Conservation (phyloP, 192 early-diverging fungal species). For the Gryganskiella cystojenkinii region DNA sequence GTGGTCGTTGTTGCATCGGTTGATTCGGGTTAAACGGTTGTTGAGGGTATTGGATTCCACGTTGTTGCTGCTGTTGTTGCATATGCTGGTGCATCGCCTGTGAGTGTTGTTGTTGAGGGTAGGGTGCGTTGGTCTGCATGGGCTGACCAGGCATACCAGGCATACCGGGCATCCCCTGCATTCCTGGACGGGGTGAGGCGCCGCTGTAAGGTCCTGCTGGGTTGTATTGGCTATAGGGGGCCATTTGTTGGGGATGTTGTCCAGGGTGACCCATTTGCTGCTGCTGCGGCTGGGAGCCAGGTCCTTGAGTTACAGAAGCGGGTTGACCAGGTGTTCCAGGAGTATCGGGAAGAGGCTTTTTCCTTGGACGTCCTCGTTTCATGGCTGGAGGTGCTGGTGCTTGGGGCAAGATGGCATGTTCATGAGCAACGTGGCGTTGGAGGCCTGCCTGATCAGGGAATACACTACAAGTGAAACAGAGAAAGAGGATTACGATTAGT, state of each 20-base stretch:
- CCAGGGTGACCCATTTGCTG: slow-evolving; percentile 22
- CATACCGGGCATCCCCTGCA: too few relatives aligned
- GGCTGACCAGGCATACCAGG: slow-evolving; percentile 27
- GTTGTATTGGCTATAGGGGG: slow-evolving; percentile 31
- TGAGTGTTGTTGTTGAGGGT: slow-evolving; percentile 27
- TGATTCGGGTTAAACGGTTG: slow-evolving; percentile 30
- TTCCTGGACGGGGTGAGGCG: neutral
- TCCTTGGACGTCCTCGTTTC: slow-evolving; percentile 49
- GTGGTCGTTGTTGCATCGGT: slow-evolving; percentile 26
- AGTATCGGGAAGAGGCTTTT: slow-evolving; percentile 25
- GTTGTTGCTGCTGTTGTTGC: slow-evolving; percentile 40
- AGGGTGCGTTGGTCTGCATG: slow-evolving; percentile 24
- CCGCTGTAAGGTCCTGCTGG: slow-evolving; percentile 24
- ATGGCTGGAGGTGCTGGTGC: slow-evolving; percentile 34
- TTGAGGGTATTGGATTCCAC: slow-evolving; percentile 28
- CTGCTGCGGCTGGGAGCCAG: slow-evolving; percentile 13
- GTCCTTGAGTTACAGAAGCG: neutral
- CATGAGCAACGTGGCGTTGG: slow-evolving; percentile 39
- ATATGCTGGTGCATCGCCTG: slow-evolving; percentile 35
- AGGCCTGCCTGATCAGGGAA: slow-evolving; percentile 35
- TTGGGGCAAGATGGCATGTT: slow-evolving; percentile 38
- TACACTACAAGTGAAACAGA: slow-evolving; percentile 2
- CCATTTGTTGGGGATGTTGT: slow-evolving; percentile 29
- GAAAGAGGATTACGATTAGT: neutral
- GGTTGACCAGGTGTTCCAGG: neutral